Percentiles rank a stretch among this genome's conserved stretches.
Evolutionary conservation across 768 basidiomycete species (phyloP).

Genomic region (Daedalea quercina): DNA sequence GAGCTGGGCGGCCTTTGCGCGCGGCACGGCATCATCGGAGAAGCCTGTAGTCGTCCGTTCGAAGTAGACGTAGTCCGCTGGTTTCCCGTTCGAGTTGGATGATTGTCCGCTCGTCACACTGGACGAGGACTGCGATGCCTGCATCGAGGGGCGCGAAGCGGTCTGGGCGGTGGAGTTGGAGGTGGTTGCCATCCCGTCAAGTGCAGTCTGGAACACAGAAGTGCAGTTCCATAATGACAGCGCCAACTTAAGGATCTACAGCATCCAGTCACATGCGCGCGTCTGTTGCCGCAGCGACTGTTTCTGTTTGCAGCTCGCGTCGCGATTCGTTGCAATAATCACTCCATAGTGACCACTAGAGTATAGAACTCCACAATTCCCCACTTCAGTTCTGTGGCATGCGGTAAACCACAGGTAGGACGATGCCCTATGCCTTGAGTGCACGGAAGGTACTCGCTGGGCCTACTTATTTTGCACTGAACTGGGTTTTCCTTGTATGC

Average conservation of each 20-base stretch:
- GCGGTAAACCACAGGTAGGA: too few relatives aligned
- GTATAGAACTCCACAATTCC: too few relatives aligned
- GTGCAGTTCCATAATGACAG: constrained; percentile 1
- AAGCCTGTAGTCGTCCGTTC: constrained; percentile 72
- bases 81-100: constrained; percentile 26
- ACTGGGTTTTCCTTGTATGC: too few relatives aligned
- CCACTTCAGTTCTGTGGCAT: too few relatives aligned
- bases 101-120: constrained; percentile 15
- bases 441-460: too few relatives aligned
- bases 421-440: too few relatives aligned
- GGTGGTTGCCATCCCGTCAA: constrained; percentile 14
- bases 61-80: constrained; percentile 89
- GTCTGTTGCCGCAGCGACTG: not conserved
- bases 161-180: constrained; percentile 5
- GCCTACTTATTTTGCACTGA: too few relatives aligned
- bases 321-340: too few relatives aligned
- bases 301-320: not conserved
- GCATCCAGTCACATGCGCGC: not conserved
- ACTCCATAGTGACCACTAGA: too few relatives aligned
- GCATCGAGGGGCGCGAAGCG: constrained; percentile 11
- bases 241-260: constrained; percentile 2
- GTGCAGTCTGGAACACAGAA: constrained; percentile 8
- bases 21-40: constrained; percentile 74
- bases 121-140: constrained; percentile 21
- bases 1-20: constrained; percentile 86